Evolutionary conservation across 1,284 basidiomycete genomes (phyloP), one percentile per base, ranked within the genome.

Genomic region (Irpex sp.): DNA sequence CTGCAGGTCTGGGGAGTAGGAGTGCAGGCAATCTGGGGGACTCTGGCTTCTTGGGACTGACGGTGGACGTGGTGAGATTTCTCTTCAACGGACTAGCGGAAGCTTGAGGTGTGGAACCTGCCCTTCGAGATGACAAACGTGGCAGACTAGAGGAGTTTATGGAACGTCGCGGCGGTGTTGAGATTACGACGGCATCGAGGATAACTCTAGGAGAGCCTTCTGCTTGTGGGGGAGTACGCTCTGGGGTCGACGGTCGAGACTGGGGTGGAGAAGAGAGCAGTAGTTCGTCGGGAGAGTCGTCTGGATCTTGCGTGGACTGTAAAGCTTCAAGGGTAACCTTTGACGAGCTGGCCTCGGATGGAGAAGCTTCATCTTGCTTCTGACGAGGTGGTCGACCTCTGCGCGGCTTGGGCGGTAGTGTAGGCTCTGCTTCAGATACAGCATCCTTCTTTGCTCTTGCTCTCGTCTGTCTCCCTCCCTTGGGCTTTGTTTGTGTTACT

Each of bases 161-260:
- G 1, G 67, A 40, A 57, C 62, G 65, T 19, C 58, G 66, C 9
- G 61, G 59, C 4, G 74, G 74, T 0, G 79, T 77, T 13, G 65
- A 62, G 21, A 82, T 79, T 60, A 79, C 79, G 4, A 82, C 77
- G 13, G 71, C 78, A 44, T 81, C 73, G 68, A 82, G 65, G 58
- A 82, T 49, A 62, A 75, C 48, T 7, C 81, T 75, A 9, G 72
- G 71, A 0, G 70, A 71, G 3, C 62, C 36, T 26, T 36, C 9
- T 21, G 34, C 15, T 0, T 63, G 64, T 7, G 66, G 64, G 1
- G 66, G 62, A 7, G 62, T 65, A 4, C 62, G 60, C 26, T 69
- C 66, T 1, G 77, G 78, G 0, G 75, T 77, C 0, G 70, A 65
- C 0, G 71, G 74, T 4, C 67, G 70, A 4, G 67, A 63, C 58